These are phyloP conservation scores for Spergularia azorica DNA, from an alignment of 179 eudicot genomes.

Conservation along the genomic window DNA sequence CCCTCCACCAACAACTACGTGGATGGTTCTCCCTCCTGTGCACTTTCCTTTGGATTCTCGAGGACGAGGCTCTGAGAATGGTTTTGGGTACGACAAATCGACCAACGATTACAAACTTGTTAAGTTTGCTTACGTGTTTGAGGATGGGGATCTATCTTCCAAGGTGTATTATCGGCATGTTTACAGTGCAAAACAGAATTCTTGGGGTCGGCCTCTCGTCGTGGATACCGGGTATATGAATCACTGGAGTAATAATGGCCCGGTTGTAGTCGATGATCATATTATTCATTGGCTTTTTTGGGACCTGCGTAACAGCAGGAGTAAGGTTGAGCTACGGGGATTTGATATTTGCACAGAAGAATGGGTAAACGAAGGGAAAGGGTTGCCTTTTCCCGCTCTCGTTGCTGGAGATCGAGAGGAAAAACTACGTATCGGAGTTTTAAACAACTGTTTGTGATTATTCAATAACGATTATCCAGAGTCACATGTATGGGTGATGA, in stretches of 20 bases:
- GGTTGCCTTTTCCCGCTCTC: background rate
- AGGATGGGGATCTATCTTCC: background rate
- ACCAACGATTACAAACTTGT: background rate
- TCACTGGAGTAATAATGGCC: background rate
- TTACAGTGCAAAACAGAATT: background rate
- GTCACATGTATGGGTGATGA: background rate
- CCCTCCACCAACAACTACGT: background rate
- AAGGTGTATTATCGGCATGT: background rate
- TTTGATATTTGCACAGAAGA: background rate
- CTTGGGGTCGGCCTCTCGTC: background rate
- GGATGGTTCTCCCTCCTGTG: background rate
- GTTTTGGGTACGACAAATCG: background rate
- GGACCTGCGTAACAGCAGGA: no score
- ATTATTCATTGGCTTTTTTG: background rate
- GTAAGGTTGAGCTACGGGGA: background rate
- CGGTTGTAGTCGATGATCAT: background rate
- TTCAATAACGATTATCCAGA: background rate
- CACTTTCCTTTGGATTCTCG: background rate
- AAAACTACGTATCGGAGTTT: background rate
- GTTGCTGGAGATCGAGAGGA: background rate
- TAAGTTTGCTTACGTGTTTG: background rate
- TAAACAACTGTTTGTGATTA: background rate
- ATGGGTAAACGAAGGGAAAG: no score
- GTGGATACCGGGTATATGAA: background rate
- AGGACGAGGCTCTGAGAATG: background rate